Conservation (phyloP, 179 eudicot genomes). For the Silene coronaria region DNA sequence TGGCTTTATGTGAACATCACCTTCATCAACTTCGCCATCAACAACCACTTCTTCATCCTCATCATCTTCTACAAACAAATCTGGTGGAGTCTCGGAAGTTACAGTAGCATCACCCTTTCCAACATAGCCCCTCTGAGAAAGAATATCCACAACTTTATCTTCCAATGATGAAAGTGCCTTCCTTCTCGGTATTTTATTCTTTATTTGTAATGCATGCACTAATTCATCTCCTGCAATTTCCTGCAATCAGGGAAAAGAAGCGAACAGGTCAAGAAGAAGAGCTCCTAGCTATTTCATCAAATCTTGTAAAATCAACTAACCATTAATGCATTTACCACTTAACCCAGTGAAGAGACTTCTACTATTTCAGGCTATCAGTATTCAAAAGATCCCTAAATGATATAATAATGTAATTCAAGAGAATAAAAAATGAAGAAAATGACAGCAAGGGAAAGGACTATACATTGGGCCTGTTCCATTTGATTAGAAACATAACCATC, state of each 20-base stretch:
- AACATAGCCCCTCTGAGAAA: conserved; percentile 85
- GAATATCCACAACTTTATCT: conserved; percentile 75
- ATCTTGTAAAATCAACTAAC: background rate
- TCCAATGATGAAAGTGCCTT: conserved; percentile 80
- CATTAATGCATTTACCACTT: background rate
- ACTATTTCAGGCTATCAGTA: conserved; percentile 9
- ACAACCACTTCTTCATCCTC: conserved; percentile 97
- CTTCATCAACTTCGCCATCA: conserved; percentile 99
- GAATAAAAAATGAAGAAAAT: background rate
- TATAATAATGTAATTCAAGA: background rate
- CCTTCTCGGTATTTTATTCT: conserved; percentile 84
- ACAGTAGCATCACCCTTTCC: conserved; percentile 51
- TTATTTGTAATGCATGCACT: conserved; percentile 66
- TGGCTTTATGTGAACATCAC: conserved; percentile 96
- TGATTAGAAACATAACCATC: background rate
- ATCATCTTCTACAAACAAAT: conserved; percentile 70
- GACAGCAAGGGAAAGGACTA: background rate
- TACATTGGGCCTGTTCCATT: background rate
- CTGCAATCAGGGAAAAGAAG: conserved; percentile 30
- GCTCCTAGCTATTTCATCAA: background rate
- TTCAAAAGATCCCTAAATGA: background rate
- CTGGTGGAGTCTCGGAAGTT: conserved; percentile 44
- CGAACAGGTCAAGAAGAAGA: background rate
- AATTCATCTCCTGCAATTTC: conserved; percentile 91
- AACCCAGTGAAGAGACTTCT: background rate